Evolutionary conservation across 208 protist genomes (phyloP), one percentile per base, ranked within the genome.

Genomic region (Trypanosoma platydactyli): DNA sequence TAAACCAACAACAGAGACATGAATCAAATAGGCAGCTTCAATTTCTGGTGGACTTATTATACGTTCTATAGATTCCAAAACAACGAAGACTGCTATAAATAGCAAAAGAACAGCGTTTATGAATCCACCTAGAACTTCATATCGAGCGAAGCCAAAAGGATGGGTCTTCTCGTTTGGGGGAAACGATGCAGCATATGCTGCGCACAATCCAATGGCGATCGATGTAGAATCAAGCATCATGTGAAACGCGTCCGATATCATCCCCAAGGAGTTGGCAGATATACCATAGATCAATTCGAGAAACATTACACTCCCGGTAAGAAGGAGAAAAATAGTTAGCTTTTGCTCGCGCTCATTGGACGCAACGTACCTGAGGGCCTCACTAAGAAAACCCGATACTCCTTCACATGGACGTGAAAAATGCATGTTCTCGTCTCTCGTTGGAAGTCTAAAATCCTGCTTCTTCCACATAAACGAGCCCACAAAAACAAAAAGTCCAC

Each of bases 191-290:
- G 98, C 95, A 65, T 96, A 88, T 6, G 86, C 80, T 1, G 96
- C 95, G 50, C 83, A 86, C 13, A 99, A 79, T 1, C 94, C 97
- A 70, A 98, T 94, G n/a, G 76, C 80, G 15, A 99, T 77, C 0
- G 97, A 98, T 11, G 84, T 85, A 7, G 85, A 96, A 68, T 99
- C 97, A 29, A 99, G 93, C 15, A 99, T 75, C 98, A 99, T 99
- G 76, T 99, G 98, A 64, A 98, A 98, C 5, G 91, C 88, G 84
- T 99, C 98, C 0, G 93, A 96, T 48, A 99, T 94, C 3, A 99
- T 71, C 18, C 97, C 96, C 0, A 95, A 52, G 24, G 88, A 95
- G 40, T 94, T 94, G 3, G 60, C 73, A 0, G 70, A 58, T 51
- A 94, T 40, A 25, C 89, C 92, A 75, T 95, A 95, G 22, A 84